phyloP scores from a whole-genome alignment of 371 early-diverging fungal genomes.

The Mortierella sp. region DNA sequence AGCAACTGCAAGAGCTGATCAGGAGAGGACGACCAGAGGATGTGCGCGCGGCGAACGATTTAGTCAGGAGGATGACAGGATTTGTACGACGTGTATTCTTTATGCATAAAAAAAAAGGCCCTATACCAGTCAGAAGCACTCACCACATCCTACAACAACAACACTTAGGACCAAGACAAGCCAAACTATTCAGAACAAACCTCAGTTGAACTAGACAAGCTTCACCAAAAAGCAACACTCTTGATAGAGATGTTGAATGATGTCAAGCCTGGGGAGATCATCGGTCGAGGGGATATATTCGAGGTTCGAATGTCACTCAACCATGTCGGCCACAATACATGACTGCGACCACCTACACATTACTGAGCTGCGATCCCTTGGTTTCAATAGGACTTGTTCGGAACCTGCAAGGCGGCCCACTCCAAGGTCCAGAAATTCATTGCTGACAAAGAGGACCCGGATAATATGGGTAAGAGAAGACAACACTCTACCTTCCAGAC shows the following conservation, averaged over 20 bases:
- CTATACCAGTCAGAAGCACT: too few species aligned
- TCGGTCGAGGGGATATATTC: conserved; percentile 70
- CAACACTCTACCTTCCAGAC: too few species aligned
- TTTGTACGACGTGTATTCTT: conserved; percentile 57
- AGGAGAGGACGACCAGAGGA: conserved; percentile 93
- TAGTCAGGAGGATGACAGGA: conserved; percentile 97
- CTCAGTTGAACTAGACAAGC: conserved; percentile 78
- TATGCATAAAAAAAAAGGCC: neutral
- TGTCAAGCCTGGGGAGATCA: conserved; percentile 68
- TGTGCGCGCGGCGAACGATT: conserved; percentile 92
- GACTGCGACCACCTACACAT: neutral
- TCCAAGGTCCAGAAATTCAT: conserved; percentile 79
- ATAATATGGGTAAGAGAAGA: conserved; percentile 62
- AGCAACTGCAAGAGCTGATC: conserved; percentile 95
- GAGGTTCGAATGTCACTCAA: conserved; percentile 49
- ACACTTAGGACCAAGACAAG: conserved; percentile 67
- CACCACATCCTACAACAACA: neutral
- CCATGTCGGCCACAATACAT: neutral
- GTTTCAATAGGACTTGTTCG: conserved; percentile 56
- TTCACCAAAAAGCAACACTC: conserved; percentile 79
- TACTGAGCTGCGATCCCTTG: neutral
- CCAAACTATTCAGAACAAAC: conserved; percentile 88
- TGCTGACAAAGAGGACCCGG: conserved; percentile 71
- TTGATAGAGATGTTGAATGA: conserved; percentile 82
- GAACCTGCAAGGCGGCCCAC: conserved; percentile 65